Evolutionary conservation across 129 eudicot genomes (phyloP).

Genomic region (Silybum marianum): DNA sequence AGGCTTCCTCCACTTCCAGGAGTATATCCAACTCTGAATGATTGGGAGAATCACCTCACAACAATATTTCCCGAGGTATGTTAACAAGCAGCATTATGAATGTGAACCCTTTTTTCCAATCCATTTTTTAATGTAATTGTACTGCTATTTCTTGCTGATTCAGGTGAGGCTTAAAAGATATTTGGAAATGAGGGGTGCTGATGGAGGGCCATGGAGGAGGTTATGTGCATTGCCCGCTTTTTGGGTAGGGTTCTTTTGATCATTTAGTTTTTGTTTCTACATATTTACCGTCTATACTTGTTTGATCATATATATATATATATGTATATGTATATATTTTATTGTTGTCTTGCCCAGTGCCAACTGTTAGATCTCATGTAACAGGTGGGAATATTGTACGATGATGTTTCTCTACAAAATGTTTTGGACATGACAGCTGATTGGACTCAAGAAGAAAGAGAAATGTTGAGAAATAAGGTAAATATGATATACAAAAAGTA

Average conservation of each 20-base stretch:
- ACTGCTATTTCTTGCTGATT: conserved; percentile 5
- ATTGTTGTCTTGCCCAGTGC: background rate
- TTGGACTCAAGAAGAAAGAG: conserved; percentile 85
- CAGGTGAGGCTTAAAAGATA: conserved; percentile 96
- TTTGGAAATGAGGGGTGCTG: conserved; percentile 99
- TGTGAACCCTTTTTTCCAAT: background rate
- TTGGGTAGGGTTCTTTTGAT: conserved; percentile 61
- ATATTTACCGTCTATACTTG: background rate
- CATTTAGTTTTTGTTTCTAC: background rate
- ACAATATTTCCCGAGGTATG: conserved; percentile 93
- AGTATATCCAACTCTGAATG: conserved; percentile 81
- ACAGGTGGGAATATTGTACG: conserved; percentile 95
- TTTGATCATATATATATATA: background rate
- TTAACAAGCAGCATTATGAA: conserved; percentile 3
- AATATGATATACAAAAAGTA: conserved; percentile 15
- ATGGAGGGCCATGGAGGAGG: conserved; percentile 99
- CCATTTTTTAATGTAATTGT: background rate
- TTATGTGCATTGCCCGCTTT: conserved; percentile 96
- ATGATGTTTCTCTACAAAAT: conserved; percentile 77
- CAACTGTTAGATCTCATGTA: conserved; percentile 13
- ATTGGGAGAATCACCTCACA: conserved; percentile 98
- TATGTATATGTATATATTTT: too few species aligned
- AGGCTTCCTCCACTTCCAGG: conserved; percentile 87
- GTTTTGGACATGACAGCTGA: conserved; percentile 90
- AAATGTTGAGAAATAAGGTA: conserved; percentile 96